A percentile compares a stretch with the other conserved stretches of the same genome.
Evolutionary conservation across 2,329 filamentous ascomycete genomes (phyloP).

Genomic region (Blastomyces emzantsi): DNA sequence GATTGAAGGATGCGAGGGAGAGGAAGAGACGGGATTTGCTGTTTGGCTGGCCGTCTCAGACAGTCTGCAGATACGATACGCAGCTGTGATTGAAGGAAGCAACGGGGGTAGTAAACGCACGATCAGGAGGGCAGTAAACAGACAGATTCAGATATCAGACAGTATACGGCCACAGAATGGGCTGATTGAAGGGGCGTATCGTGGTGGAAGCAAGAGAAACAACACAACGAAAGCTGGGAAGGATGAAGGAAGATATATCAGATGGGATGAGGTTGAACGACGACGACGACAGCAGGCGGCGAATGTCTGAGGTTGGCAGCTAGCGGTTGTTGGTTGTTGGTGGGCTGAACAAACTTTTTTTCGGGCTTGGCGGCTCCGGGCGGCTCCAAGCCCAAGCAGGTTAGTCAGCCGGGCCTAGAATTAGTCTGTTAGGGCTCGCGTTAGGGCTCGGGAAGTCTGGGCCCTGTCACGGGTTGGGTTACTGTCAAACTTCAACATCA

Average conservation of each 20-base stretch:
- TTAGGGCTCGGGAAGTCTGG: too few species aligned
- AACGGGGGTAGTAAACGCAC: background rate
- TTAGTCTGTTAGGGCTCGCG: background rate
- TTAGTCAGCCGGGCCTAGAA: slow-evolving; percentile 1
- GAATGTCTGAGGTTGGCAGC: background rate
- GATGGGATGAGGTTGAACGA: background rate
- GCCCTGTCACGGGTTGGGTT: too few species aligned
- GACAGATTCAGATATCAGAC: background rate
- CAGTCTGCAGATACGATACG: background rate
- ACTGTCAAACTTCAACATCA: too few species aligned
- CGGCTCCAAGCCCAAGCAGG: background rate
- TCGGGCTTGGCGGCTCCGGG: background rate
- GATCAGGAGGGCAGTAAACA: background rate
- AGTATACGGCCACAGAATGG: background rate
- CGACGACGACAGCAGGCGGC: too few species aligned
- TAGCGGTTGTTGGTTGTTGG: background rate
- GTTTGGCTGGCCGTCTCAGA: background rate
- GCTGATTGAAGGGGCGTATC: background rate
- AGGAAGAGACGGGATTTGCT: background rate
- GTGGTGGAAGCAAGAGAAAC: background rate
- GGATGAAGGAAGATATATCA: background rate
- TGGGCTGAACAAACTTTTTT: slow-evolving; percentile 1
- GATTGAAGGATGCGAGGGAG: slow-evolving; percentile 13
- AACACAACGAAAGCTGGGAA: background rate
- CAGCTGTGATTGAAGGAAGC: background rate